A percentile compares a stretch with the other conserved stretches of the same genome.
Evolutionary conservation across 805 yeast species (phyloP).

Genomic region (Hyphopichia homilentoma): DNA sequence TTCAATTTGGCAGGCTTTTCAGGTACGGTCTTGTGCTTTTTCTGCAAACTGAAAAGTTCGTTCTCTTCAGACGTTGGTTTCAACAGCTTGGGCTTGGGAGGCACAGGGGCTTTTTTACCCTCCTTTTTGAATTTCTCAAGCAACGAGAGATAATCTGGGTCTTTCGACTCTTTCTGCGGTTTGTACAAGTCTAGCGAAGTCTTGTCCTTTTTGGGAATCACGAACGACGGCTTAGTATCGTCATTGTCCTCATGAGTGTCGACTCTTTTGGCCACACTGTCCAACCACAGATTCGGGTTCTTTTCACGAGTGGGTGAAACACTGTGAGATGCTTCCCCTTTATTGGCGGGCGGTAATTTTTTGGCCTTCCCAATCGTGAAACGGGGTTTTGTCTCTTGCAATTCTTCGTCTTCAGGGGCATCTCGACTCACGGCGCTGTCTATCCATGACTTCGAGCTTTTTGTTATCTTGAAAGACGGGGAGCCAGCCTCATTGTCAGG

Average conservation of each 20-base stretch:
- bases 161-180: not conserved
- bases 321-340: not conserved
- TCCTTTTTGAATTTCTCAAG: not conserved
- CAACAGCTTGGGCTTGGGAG: slow-evolving; percentile 7
- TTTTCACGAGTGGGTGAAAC: slow-evolving; percentile 3
- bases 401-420: too few relatives aligned
- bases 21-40: not conserved
- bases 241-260: slow-evolving; percentile 1
- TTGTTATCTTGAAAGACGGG: not conserved
- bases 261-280: slow-evolving; percentile 2
- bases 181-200: not conserved
- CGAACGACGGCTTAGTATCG: slow-evolving; percentile 9
- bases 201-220: slow-evolving; percentile 6
- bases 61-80: not conserved
- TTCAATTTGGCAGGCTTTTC: slow-evolving; percentile 1
- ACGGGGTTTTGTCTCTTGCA: not conserved
- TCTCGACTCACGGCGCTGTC: slow-evolving; percentile 1
- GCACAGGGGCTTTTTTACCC: slow-evolving; percentile 2
- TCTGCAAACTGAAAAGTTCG: not conserved
- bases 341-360: not conserved
- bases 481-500: not conserved
- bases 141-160: not conserved
- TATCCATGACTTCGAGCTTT: slow-evolving; percentile 1
- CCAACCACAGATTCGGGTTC: slow-evolving; percentile 8
- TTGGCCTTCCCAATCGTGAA: slow-evolving; percentile 1